Conservation (phyloP, 2,329 filamentous ascomycete species). For the Ophiocordyceps sinensis region DNA sequence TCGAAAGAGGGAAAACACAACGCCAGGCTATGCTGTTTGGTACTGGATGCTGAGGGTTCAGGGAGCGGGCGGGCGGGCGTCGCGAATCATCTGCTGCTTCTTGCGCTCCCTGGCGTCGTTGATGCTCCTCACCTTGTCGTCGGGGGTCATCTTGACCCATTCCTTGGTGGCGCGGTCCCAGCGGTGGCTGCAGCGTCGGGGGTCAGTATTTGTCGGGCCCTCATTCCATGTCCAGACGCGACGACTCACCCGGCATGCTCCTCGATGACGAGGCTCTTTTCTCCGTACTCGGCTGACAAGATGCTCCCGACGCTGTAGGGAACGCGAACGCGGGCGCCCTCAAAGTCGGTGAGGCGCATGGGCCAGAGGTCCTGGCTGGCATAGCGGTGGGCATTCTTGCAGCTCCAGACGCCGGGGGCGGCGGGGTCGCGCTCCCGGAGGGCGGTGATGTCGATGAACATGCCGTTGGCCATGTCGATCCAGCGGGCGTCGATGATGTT, state of each 20-base stretch:
- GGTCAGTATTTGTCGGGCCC: neutral
- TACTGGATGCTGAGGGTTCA: neutral
- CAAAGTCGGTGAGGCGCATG: conserved; percentile 58
- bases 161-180: conserved; percentile 44
- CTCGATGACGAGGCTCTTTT: conserved; percentile 44
- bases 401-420: conserved; percentile 55
- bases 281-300: conserved; percentile 49
- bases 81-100: conserved; percentile 7
- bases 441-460: conserved; percentile 75
- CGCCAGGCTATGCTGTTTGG: no score
- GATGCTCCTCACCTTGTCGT: conserved; percentile 11
- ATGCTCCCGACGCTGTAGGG: conserved; percentile 56
- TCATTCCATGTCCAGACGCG: neutral
- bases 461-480: conserved; percentile 62
- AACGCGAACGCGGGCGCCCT: conserved; percentile 55
- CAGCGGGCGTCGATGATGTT: conserved; percentile 78
- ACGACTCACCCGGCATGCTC: conserved; percentile 45
- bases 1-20: no score
- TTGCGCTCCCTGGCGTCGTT: conserved; percentile 13
- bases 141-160: conserved; percentile 36
- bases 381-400: conserved; percentile 70
- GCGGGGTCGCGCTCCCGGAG: conserved; percentile 49
- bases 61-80: conserved; percentile 5
- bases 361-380: conserved; percentile 59
- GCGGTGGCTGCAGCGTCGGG: conserved; percentile 30